These are phyloP conservation scores for Gymnopus androsaceus DNA, from an alignment of 1,284 basidiomycete species.

Conservation along the genomic window DNA sequence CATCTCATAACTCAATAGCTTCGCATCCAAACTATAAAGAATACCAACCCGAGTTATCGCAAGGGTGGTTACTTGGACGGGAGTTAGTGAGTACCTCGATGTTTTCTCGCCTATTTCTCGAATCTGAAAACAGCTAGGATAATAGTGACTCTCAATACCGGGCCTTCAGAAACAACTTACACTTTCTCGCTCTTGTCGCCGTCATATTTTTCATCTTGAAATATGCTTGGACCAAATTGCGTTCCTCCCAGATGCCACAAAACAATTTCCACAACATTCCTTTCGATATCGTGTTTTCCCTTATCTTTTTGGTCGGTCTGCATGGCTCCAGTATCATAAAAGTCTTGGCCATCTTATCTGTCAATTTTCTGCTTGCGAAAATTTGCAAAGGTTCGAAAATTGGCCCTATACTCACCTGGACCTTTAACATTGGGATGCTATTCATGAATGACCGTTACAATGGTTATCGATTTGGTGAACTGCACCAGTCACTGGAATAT, in stretches of 20 bases:
- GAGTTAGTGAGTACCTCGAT: slow-evolving; percentile 54
- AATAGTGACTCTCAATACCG: slow-evolving; percentile 87
- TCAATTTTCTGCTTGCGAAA: slow-evolving; percentile 75
- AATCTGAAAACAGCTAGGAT: slow-evolving; percentile 52
- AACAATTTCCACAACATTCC: slow-evolving; percentile 48
- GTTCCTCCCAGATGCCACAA: slow-evolving; percentile 12
- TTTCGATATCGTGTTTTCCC: slow-evolving; percentile 64
- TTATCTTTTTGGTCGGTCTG: slow-evolving; percentile 74
- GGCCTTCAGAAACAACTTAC: slow-evolving; percentile 76
- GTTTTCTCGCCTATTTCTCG: neutral
- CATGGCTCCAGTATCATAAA: slow-evolving; percentile 87
- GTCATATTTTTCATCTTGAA: slow-evolving; percentile 49
- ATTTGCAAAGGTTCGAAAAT: slow-evolving; percentile 41
- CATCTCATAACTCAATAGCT: slow-evolving; percentile 43
- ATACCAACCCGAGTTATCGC: slow-evolving; percentile 63
- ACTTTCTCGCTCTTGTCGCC: slow-evolving; percentile 57
- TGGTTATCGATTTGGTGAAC: slow-evolving; percentile 70
- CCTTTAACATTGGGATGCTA: slow-evolving; percentile 75
- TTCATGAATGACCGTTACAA: slow-evolving; percentile 79
- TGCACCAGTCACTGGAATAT: slow-evolving; percentile 57
- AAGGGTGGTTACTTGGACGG: slow-evolving; percentile 71
- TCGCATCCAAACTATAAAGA: slow-evolving; percentile 73
- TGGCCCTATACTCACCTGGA: slow-evolving; percentile 60
- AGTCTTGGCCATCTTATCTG: slow-evolving; percentile 67
- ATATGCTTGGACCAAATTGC: slow-evolving; percentile 40